Evolutionary conservation across 768 basidiomycete genomes (phyloP).

Genomic region (Mycena floridula): DNA sequence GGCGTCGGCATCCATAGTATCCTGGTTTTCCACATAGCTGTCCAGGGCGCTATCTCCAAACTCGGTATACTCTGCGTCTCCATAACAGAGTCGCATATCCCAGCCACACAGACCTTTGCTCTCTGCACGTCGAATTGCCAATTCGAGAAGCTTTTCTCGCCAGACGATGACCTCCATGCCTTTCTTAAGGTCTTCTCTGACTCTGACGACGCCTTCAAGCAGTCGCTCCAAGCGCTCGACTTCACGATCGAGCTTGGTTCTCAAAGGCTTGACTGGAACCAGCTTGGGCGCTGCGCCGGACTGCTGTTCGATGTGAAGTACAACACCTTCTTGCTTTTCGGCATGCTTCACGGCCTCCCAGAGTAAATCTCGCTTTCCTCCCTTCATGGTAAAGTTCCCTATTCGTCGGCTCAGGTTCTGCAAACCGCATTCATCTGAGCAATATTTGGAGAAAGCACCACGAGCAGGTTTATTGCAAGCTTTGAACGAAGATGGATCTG

Average conservation of each 20-base stretch:
- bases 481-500: constrained; percentile 52
- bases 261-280: constrained; percentile 24
- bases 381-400: constrained; percentile 53
- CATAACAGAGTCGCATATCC: constrained; percentile 80
- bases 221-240: constrained; percentile 44
- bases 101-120: constrained; percentile 76
- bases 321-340: constrained; percentile 64
- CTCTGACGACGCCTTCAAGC: constrained; percentile 51
- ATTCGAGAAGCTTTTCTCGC: constrained; percentile 62
- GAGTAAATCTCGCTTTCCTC: constrained; percentile 55
- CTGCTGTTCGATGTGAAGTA: constrained; percentile 35
- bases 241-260: constrained; percentile 51
- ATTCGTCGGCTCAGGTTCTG: constrained; percentile 65
- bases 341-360: constrained; percentile 74
- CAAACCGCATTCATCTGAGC: constrained; percentile 83
- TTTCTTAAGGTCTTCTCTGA: constrained; percentile 59
- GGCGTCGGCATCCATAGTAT: constrained; percentile 34
- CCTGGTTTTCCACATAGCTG: constrained; percentile 52
- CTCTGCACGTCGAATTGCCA: constrained; percentile 63
- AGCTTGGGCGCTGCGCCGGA: constrained; percentile 14
- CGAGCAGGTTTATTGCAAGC: constrained; percentile 80
- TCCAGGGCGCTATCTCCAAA: constrained; percentile 63
- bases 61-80: constrained; percentile 74
- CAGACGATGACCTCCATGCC: constrained; percentile 66
- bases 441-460: constrained; percentile 84